Percentiles rank a stretch among this genome's conserved stretches.
These are phyloP conservation scores for Chaetothyriales sp. DNA, from an alignment of 2,329 filamentous ascomycete species.

Conservation along the genomic window DNA sequence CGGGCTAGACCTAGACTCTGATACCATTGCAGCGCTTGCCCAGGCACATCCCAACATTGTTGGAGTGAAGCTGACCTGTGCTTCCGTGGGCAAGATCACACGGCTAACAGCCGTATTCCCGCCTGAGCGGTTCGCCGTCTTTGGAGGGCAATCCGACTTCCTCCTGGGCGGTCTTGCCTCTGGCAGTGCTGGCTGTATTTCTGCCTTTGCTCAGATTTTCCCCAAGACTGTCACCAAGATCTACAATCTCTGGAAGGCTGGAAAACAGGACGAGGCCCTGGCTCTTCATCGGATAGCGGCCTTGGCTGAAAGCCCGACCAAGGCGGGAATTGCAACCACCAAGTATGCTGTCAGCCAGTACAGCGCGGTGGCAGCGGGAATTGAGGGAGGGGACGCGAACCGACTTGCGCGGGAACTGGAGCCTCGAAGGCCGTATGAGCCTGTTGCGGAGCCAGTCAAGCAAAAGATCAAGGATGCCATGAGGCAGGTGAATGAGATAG, in stretches of 20 bases:
- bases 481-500: slow-evolving; percentile 8
- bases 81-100: slow-evolving; percentile 45
- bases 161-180: slow-evolving; percentile 41
- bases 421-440: slow-evolving; percentile 48
- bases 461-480: slow-evolving; percentile 26
- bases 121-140: slow-evolving; percentile 47
- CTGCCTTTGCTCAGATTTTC: slow-evolving; percentile 43
- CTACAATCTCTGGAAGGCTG: slow-evolving; percentile 46
- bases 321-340: slow-evolving; percentile 50
- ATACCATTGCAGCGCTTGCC: slow-evolving; percentile 41
- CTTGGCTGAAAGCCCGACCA: slow-evolving; percentile 50
- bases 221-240: slow-evolving; percentile 42
- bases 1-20: slow-evolving; percentile 53
- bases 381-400: slow-evolving; percentile 37
- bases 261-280: slow-evolving; percentile 43
- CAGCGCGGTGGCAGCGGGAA: slow-evolving; percentile 43
- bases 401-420: slow-evolving; percentile 35
- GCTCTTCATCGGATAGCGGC: slow-evolving; percentile 46
- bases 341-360: slow-evolving; percentile 52
- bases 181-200: slow-evolving; percentile 41
- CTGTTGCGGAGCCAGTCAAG: slow-evolving; percentile 30
- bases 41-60: slow-evolving; percentile 40
- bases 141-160: slow-evolving; percentile 60
- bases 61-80: slow-evolving; percentile 52
- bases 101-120: slow-evolving; percentile 39